Evolutionary conservation across 2,329 filamentous ascomycete genomes (phyloP).

Genomic region (Fusarium marasasianum): DNA sequence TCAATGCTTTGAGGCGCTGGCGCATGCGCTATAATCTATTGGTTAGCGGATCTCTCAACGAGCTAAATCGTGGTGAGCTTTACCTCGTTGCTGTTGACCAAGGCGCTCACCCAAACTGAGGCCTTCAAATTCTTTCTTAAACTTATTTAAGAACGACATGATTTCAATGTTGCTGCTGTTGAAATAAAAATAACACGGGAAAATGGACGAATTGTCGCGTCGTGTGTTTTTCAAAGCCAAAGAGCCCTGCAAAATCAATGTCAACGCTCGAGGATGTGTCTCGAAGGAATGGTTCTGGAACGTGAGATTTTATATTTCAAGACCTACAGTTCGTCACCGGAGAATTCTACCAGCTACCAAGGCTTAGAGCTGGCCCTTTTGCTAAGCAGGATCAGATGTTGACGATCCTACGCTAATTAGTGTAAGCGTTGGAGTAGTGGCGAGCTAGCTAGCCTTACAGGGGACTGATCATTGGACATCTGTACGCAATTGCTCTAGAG

Average conservation of each 20-base stretch:
- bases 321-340: background rate
- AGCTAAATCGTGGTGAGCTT: background rate
- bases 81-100: slow-evolving; percentile 1
- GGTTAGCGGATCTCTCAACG: background rate
- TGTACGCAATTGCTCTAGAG: accelerated
- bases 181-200: accelerated
- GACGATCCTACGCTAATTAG: background rate
- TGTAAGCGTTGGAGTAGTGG: background rate
- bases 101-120: slow-evolving; percentile 9
- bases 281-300: background rate
- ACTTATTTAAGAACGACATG: slow-evolving; percentile 30
- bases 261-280: background rate
- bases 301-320: background rate
- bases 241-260: background rate
- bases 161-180: accelerated
- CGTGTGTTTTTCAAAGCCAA: background rate
- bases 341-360: background rate
- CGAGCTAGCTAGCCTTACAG: background rate
- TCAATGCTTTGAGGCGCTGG: background rate
- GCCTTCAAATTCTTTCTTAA: slow-evolving; percentile 29
- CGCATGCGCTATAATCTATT: background rate
- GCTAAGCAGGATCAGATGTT: background rate
- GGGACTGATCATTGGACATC: background rate
- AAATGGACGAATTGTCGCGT: too few relatives aligned
- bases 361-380: background rate